These are phyloP conservation scores for Aaosphaeria arxii DNA, from an alignment of 2,329 filamentous ascomycete species.

Conservation along the genomic window DNA sequence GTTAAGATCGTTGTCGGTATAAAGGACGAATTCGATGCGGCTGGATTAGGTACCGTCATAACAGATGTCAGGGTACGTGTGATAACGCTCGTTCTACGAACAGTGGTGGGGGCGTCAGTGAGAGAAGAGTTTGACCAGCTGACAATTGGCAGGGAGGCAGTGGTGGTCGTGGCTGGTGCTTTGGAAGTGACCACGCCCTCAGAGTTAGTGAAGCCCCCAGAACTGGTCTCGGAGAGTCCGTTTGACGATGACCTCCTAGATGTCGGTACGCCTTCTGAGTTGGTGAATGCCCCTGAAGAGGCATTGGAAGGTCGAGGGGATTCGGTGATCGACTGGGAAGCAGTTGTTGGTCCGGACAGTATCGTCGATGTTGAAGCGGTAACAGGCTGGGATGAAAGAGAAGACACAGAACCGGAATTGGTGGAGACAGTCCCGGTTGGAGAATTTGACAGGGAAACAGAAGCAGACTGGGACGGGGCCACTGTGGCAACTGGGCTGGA, in stretches of 20 bases:
- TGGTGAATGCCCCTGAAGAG: neutral
- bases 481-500: neutral
- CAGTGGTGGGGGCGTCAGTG: neutral
- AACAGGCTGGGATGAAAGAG: neutral
- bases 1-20: neutral
- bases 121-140: neutral
- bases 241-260: too few species aligned
- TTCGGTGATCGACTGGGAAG: neutral
- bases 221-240: neutral
- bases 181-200: neutral
- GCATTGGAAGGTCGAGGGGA: neutral
- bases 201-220: neutral
- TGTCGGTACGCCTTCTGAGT: too few species aligned
- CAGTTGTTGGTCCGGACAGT: neutral
- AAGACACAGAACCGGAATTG: neutral
- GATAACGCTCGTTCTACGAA: neutral
- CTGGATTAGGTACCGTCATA: neutral
- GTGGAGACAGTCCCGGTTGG: neutral
- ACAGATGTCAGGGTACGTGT: constrained; percentile 1
- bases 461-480: neutral
- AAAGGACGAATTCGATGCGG: neutral
- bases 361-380: neutral
- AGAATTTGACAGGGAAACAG: neutral
- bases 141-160: neutral
- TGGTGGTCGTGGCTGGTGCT: neutral